Conservation (phyloP, 257 asterid genomes). For the Penstemon barbatus region DNA sequence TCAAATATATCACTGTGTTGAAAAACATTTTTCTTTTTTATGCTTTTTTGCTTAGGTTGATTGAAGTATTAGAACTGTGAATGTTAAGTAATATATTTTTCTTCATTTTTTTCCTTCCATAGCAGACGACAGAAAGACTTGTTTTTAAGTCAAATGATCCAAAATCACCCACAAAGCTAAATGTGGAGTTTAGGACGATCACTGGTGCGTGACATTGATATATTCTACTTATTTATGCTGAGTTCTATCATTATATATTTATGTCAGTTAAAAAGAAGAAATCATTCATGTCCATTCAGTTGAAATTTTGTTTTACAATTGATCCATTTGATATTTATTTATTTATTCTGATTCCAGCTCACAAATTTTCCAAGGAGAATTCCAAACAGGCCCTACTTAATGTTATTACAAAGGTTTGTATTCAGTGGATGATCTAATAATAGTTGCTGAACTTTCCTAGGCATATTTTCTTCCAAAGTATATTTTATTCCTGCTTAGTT, state of each 20-base stretch:
- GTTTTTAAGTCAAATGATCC: constrained; percentile 69
- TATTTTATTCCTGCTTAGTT: constrained; percentile 15
- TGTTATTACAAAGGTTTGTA: constrained; percentile 65
- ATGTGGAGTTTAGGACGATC: constrained; percentile 72
- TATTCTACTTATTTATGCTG: constrained; percentile 2
- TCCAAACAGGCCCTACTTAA: constrained; percentile 80
- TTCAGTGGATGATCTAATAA: constrained; percentile 16
- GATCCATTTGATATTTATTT: neutral
- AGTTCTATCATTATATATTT: constrained; percentile 4
- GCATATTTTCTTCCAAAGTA: constrained; percentile 3
- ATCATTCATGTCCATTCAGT: neutral
- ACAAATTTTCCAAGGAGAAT: constrained; percentile 75
- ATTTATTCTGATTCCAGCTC: constrained; percentile 46
- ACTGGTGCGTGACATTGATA: constrained; percentile 48
- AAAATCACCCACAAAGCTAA: constrained; percentile 62
- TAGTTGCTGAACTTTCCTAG: constrained; percentile 16
- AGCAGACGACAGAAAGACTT: constrained; percentile 61
- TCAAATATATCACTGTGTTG: neutral
- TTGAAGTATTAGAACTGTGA: constrained; percentile 12
- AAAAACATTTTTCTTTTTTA: neutral
- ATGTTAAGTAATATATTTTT: constrained; percentile 1
- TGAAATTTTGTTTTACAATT: neutral
- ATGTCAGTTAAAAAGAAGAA: constrained; percentile 1
- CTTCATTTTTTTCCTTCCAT: constrained; percentile 26
- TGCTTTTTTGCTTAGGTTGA: constrained; percentile 1